Percentiles rank a stretch among this genome's conserved stretches.
phyloP scores from a whole-genome alignment of 192 early-diverging fungal species.

The Umbelopsis sp. region DNA sequence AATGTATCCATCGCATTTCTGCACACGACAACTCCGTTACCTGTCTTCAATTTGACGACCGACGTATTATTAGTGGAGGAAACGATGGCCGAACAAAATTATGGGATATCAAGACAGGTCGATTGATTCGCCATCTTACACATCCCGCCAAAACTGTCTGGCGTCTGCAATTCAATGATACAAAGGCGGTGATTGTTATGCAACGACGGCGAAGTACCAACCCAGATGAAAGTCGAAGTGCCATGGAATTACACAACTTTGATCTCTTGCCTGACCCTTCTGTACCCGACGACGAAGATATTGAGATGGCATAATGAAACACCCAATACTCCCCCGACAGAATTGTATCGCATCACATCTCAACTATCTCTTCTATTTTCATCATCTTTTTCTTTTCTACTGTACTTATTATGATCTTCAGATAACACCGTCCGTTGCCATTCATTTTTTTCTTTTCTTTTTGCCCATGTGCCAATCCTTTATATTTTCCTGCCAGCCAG shows the following conservation, averaged over 20 bases:
- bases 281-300: neutral
- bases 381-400: neutral
- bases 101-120: constrained; percentile 90
- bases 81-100: constrained; percentile 92
- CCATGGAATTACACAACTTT: constrained; percentile 46
- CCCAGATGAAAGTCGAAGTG: constrained; percentile 24
- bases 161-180: constrained; percentile 62
- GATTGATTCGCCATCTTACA: constrained; percentile 81
- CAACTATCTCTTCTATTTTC: neutral
- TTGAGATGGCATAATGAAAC: neutral
- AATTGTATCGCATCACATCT: neutral
- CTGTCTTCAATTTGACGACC: constrained; percentile 92
- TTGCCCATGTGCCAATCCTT: too few relatives aligned
- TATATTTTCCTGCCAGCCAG: too few relatives aligned
- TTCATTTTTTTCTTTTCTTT: neutral
- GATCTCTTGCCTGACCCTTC: constrained; percentile 14
- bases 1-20: constrained; percentile 66
- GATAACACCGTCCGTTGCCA: neutral
- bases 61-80: constrained; percentile 85
- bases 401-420: constrained; percentile 1
- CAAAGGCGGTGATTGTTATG: constrained; percentile 56
- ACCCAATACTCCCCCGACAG: neutral
- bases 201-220: constrained; percentile 35
- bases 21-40: constrained; percentile 87
- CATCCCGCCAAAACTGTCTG: constrained; percentile 84